These are phyloP conservation scores for Piloderma croceum DNA, from an alignment of 768 basidiomycete species.

Conservation along the genomic window DNA sequence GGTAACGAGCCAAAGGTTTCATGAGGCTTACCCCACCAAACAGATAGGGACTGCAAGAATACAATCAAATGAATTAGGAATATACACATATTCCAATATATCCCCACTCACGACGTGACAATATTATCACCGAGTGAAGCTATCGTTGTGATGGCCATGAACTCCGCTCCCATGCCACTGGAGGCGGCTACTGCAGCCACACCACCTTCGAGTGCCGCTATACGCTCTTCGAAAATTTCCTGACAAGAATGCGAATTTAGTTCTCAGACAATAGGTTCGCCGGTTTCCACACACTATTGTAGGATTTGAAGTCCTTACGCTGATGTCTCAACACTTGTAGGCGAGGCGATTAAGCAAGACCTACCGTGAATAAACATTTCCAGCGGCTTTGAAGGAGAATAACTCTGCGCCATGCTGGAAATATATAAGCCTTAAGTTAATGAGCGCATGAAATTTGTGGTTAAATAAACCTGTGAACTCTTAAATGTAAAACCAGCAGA, in stretches of 20 bases:
- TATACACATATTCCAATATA: not conserved
- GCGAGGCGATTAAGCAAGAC: too few species aligned
- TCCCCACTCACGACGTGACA: conserved; percentile 52
- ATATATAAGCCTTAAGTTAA: conserved; percentile 1
- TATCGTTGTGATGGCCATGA: conserved; percentile 68
- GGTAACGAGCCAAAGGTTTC: not conserved
- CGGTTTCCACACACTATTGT: too few species aligned
- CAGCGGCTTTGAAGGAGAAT: conserved; percentile 45
- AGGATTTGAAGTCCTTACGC: too few species aligned
- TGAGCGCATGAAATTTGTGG: not conserved
- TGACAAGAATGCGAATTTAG: too few species aligned
- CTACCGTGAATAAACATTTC: conserved; percentile 63
- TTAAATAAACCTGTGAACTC: conserved; percentile 48
- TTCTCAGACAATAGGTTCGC: too few species aligned
- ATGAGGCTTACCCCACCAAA: conserved; percentile 59
- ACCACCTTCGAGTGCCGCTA: conserved; percentile 78
- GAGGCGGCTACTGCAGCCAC: conserved; percentile 67
- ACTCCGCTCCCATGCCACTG: conserved; percentile 75
- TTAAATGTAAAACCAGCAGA: conserved; percentile 71
- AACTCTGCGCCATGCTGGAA: conserved; percentile 65
- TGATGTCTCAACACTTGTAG: too few species aligned
- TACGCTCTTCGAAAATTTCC: conserved; percentile 77
- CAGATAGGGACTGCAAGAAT: conserved; percentile 42
- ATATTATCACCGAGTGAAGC: conserved; percentile 73
- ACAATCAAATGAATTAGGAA: not conserved